Conservation (phyloP, 139 green algal species). For the Chlamydomonas schloesseri region DNA sequence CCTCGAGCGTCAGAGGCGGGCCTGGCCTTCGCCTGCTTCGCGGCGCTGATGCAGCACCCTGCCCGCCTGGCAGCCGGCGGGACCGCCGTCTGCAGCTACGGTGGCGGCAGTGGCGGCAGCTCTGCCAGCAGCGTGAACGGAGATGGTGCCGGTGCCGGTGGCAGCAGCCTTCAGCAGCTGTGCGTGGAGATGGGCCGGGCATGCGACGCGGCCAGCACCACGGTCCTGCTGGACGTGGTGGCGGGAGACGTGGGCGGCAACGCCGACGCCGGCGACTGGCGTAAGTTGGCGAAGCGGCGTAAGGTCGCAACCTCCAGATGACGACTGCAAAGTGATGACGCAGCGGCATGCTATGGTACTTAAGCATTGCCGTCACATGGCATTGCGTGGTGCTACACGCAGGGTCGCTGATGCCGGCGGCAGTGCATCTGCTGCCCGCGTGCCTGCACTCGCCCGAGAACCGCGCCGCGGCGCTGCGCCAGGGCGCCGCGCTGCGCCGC, state of each 20-base stretch:
- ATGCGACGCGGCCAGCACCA: constrained; percentile 13
- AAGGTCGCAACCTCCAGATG: no score
- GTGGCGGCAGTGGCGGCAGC: no score
- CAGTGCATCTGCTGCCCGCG: background rate
- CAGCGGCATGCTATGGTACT: no score
- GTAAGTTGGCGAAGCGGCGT: no score
- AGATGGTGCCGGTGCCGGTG: no score
- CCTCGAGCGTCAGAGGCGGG: background rate
- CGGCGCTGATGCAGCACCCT: background rate
- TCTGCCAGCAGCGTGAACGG: no score
- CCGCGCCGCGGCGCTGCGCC: background rate
- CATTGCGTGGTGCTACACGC: no score
- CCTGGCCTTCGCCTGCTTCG: background rate
- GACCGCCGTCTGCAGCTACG: no score
- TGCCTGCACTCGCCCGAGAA: constrained; percentile 10
- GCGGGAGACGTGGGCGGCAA: background rate
- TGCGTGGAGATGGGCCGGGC: constrained; percentile 35
- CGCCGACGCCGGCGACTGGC: background rate
- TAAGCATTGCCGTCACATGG: no score
- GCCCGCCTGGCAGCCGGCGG: background rate
- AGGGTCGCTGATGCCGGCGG: background rate
- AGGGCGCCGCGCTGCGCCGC: background rate
- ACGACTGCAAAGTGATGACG: no score
- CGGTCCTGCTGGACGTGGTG: constrained; percentile 36
- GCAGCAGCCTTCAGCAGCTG: background rate